phyloP scores from a whole-genome alignment of 1,284 basidiomycete species.

The Irpex sp. region DNA sequence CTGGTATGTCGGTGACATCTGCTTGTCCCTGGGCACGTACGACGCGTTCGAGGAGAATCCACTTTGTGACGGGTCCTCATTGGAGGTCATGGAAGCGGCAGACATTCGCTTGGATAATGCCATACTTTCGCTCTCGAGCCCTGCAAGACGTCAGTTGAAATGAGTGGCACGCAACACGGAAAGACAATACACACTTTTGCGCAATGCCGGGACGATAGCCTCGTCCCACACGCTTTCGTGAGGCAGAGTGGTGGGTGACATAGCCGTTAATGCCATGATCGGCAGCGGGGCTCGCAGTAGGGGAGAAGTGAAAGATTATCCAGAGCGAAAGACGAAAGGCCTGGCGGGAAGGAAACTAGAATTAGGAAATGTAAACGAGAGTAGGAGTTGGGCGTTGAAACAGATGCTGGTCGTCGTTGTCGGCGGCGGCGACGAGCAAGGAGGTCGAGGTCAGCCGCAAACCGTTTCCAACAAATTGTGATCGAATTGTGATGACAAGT shows the following conservation, averaged over 20 bases:
- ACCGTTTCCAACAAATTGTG: conserved; percentile 2
- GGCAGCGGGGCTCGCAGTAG: conserved; percentile 4
- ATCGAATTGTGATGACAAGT: conserved; percentile 3
- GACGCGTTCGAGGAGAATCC: conserved; percentile 19
- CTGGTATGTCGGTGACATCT: conserved; percentile 18
- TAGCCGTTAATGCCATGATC: conserved; percentile 33
- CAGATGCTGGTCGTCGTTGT: neutral
- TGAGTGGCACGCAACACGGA: conserved; percentile 3
- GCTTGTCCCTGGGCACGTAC: conserved; percentile 14
- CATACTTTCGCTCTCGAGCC: conserved; percentile 68
- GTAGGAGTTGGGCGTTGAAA: conserved; percentile 12
- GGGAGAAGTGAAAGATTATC: conserved; percentile 14
- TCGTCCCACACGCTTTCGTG: conserved; percentile 63
- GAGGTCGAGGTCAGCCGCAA: neutral
- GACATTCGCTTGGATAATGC: conserved; percentile 69
- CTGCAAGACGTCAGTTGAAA: conserved; percentile 30
- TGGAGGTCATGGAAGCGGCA: conserved; percentile 57
- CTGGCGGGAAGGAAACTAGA: neutral
- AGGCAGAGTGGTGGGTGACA: conserved; percentile 40
- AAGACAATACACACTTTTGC: conserved; percentile 47
- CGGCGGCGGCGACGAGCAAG: conserved; percentile 4
- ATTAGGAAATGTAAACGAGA: conserved; percentile 7
- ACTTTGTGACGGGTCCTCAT: conserved; percentile 29
- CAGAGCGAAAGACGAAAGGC: conserved; percentile 6
- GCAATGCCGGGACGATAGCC: conserved; percentile 62